Evolutionary conservation across 1,284 basidiomycete species (phyloP).

Genomic region (Pyrrhoderma lamaoense): DNA sequence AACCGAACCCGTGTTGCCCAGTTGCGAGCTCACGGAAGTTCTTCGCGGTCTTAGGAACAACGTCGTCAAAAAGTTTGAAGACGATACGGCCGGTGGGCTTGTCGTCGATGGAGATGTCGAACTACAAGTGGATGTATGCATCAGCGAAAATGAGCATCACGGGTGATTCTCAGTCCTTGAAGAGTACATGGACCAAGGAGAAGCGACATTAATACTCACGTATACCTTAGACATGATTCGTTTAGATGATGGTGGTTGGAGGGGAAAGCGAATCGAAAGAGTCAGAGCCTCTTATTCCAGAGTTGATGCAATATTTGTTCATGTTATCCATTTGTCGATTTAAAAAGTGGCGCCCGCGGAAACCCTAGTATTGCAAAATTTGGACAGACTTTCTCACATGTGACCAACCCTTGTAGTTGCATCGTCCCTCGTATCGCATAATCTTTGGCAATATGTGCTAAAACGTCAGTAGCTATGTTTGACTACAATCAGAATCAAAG

Average conservation of each 20-base stretch:
- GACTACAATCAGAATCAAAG: no score
- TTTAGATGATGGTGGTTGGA: constrained; percentile 11
- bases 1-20: constrained; percentile 72
- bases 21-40: constrained; percentile 78
- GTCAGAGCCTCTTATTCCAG: not conserved
- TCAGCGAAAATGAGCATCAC: not conserved
- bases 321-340: no score
- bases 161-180: not conserved
- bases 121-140: constrained; percentile 38
- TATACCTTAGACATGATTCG: constrained; percentile 16
- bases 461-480: no score
- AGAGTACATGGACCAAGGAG: not conserved
- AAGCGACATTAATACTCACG: constrained; percentile 6
- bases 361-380: no score
- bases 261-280: not conserved
- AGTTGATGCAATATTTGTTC: no score
- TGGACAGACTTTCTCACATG: no score
- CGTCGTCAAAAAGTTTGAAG: constrained; percentile 64
- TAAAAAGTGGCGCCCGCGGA: no score
- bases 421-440: no score
- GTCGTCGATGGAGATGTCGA: constrained; percentile 73
- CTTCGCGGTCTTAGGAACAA: constrained; percentile 65
- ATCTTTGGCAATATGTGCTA: no score
- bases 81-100: constrained; percentile 67
- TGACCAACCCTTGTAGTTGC: no score